Evolutionary conservation across 208 protist species (phyloP).

Genomic region (Leishmania martiniquensis): DNA sequence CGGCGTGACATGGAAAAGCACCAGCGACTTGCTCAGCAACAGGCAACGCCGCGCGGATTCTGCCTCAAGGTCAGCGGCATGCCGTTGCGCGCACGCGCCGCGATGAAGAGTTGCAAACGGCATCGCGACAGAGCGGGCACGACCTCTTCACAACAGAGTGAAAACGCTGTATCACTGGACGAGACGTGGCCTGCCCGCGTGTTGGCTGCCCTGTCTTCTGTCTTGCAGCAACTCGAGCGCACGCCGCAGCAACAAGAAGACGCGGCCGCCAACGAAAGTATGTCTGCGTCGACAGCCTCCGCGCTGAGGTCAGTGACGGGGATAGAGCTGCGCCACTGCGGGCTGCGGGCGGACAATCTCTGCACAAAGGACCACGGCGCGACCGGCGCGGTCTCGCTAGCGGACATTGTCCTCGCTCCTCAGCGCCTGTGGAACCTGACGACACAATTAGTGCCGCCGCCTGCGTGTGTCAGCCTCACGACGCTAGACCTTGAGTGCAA

Average conservation of each 20-base stretch:
- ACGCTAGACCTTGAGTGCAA: conserved; percentile 48
- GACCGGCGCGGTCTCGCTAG: background rate
- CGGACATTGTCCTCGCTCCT: conserved; percentile 7
- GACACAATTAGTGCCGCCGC: background rate
- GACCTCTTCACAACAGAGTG: background rate
- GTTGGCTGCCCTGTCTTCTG: background rate
- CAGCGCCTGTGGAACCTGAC: conserved; percentile 2
- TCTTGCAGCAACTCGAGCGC: conserved; percentile 1
- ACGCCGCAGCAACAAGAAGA: background rate
- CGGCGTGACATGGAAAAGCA: conserved; percentile 3
- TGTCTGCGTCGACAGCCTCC: background rate
- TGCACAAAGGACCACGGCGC: background rate
- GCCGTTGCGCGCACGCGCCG: background rate
- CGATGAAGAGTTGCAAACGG: background rate
- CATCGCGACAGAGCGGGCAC: background rate
- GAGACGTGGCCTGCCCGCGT: conserved; percentile 2
- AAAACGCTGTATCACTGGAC: background rate
- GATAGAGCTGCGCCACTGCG: conserved; percentile 28
- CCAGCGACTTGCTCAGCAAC: background rate
- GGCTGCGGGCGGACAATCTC: conserved; percentile 20
- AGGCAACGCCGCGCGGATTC: background rate
- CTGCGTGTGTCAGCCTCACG: conserved; percentile 2
- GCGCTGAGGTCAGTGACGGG: background rate
- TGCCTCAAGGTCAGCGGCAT: background rate
- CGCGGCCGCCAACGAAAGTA: too few relatives aligned